phyloP scores from a whole-genome alignment of 192 early-diverging fungal genomes.

The Obelidium mucronatum region DNA sequence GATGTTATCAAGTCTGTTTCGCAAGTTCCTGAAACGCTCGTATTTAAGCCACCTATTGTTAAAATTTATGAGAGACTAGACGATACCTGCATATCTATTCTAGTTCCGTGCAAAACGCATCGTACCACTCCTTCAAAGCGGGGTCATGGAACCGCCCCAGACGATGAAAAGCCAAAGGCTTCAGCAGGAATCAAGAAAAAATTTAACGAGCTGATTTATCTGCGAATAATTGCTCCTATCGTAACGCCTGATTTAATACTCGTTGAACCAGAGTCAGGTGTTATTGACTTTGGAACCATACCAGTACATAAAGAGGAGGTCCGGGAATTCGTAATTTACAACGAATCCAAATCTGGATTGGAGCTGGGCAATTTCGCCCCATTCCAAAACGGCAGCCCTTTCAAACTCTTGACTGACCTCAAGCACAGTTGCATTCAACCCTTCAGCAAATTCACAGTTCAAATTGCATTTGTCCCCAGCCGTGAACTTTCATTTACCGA shows the following conservation, averaged over 20 bases:
- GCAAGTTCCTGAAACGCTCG: neutral
- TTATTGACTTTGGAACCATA: slow-evolving; percentile 29
- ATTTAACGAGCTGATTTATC: slow-evolving; percentile 20
- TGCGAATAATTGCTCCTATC: slow-evolving; percentile 27
- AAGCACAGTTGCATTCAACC: neutral
- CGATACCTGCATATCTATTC: slow-evolving; percentile 27
- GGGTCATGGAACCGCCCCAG: neutral
- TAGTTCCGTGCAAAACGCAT: slow-evolving; percentile 34
- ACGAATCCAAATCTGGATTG: neutral
- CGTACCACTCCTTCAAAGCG: neutral
- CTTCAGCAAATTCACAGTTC: neutral
- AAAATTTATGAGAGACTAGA: slow-evolving; percentile 16
- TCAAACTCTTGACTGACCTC: slow-evolving; percentile 9
- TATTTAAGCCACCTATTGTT: neutral
- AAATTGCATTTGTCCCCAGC: slow-evolving; percentile 17
- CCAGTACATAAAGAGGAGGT: slow-evolving; percentile 4
- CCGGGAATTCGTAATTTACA: slow-evolving; percentile 27
- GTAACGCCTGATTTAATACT: slow-evolving; percentile 29
- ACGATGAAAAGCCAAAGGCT: neutral
- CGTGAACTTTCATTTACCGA: slow-evolving; percentile 2
- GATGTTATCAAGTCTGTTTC: neutral
- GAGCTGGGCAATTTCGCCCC: neutral
- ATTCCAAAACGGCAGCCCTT: slow-evolving; percentile 9
- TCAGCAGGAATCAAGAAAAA: too few species aligned
- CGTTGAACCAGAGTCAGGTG: slow-evolving; percentile 5